phyloP scores from a whole-genome alignment of 1,139 yeast species.

The Taphrina flavorubra region DNA sequence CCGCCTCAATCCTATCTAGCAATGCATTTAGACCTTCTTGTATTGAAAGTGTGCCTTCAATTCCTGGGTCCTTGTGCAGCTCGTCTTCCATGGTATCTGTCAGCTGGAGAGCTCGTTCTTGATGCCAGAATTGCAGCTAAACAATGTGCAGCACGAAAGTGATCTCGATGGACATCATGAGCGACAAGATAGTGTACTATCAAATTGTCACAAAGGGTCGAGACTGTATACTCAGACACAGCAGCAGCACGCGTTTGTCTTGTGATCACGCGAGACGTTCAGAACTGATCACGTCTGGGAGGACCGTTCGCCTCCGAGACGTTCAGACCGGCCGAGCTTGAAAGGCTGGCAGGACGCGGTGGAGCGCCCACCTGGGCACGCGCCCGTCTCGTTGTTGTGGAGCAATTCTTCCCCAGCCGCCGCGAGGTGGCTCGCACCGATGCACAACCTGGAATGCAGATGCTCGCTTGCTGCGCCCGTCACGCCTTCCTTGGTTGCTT shows the following conservation, averaged over 20 bases:
- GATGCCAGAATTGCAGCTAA: too few relatives aligned
- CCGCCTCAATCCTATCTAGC: conserved; percentile 29
- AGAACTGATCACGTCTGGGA: conserved; percentile 2
- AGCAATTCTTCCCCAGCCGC: neutral
- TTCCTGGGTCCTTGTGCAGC: conserved; percentile 7
- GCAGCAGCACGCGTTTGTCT: too few relatives aligned
- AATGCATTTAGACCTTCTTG: conserved; percentile 32
- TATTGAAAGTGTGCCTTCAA: conserved; percentile 16
- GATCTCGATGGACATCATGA: too few relatives aligned
- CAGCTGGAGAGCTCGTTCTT: neutral
- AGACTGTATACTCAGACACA: too few relatives aligned
- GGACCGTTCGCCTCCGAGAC: neutral
- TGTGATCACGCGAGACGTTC: neutral
- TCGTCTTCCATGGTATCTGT: conserved; percentile 8
- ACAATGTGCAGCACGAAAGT: too few relatives aligned
- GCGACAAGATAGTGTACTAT: too few relatives aligned
- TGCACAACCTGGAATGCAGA: too few relatives aligned
- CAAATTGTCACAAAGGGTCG: too few relatives aligned
- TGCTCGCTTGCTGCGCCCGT: neutral
- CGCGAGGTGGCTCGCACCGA: too few relatives aligned
- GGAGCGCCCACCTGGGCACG: neutral
- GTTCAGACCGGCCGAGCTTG: neutral
- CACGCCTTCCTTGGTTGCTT: neutral
- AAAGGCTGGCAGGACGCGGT: neutral
- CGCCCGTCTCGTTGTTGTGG: conserved; percentile 4